phyloP scores from a whole-genome alignment of 371 early-diverging fungal genomes.

The Apophysomyces ossiformis region DNA sequence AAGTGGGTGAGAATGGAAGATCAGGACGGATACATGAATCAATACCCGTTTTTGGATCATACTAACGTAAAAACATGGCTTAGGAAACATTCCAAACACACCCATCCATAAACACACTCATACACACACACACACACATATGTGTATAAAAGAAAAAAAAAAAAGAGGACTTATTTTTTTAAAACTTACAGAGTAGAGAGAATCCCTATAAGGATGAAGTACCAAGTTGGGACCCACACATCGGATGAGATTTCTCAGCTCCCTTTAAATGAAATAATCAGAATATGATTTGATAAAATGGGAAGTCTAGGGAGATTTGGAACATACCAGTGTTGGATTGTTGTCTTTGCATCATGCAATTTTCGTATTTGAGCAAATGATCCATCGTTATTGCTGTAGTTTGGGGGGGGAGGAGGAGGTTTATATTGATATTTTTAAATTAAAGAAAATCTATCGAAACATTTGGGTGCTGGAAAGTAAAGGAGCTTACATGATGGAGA shows the following conservation, averaged over 20 bases:
- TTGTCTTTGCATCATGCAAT: conserved; percentile 18
- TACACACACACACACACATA: too few species aligned
- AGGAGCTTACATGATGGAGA: conserved; percentile 20
- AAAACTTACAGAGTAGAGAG: conserved; percentile 18
- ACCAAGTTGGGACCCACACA: conserved; percentile 12
- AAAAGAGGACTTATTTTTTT: not conserved
- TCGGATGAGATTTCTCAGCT: conserved; percentile 24
- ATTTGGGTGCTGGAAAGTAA: not conserved
- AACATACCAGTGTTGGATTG: conserved; percentile 27
- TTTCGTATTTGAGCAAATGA: conserved; percentile 14
- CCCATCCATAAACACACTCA: too few species aligned
- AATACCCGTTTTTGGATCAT: conserved; percentile 20
- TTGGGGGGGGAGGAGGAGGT: too few species aligned
- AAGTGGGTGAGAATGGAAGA: conserved; percentile 25
- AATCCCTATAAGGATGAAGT: conserved; percentile 19
- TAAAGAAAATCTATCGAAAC: not conserved
- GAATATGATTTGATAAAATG: not conserved
- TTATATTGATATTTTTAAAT: not conserved
- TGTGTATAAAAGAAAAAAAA: too few species aligned
- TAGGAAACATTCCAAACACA: too few species aligned
- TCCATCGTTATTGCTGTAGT: conserved; percentile 17
- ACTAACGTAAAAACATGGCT: conserved; percentile 7
- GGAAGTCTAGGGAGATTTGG: not conserved
- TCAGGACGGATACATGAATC: conserved; percentile 17
- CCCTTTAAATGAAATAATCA: conserved; percentile 11